A percentile compares a stretch with the other conserved stretches of the same genome.
Evolutionary conservation across 345 rosid genomes (phyloP).

Genomic region (Gossypium sturtianum): DNA sequence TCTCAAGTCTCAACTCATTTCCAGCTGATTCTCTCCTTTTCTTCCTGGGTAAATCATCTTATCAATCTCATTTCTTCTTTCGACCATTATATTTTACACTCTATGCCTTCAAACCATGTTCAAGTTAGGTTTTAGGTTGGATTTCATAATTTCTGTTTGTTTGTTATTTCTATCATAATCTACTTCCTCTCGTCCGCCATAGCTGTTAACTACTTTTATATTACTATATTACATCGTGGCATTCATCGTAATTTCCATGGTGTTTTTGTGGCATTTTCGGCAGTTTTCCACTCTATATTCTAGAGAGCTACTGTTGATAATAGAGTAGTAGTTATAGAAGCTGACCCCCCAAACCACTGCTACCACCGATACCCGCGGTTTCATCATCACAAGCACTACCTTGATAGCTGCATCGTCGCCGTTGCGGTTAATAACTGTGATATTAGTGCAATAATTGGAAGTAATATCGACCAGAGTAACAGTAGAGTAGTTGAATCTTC

Average conservation of each 20-base stretch:
- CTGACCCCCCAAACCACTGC: conserved; percentile 27
- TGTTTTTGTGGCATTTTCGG: conserved; percentile 37
- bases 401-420: conserved; percentile 2
- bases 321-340: conserved; percentile 48
- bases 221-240: neutral
- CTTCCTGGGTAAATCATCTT: no score
- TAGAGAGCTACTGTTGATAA: conserved; percentile 61
- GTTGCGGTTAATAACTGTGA: conserved; percentile 19
- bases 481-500: conserved; percentile 16
- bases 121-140: conserved; percentile 27
- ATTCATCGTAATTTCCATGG: conserved; percentile 32
- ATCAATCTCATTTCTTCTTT: neutral
- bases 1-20: no score
- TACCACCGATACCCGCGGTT: conserved; percentile 14
- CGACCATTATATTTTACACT: neutral
- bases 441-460: conserved; percentile 13
- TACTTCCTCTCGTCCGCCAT: neutral
- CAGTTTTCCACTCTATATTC: conserved; percentile 85
- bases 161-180: neutral
- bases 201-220: neutral
- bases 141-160: conserved; percentile 21
- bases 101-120: conserved; percentile 9
- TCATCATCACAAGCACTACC: conserved; percentile 58
- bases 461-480: conserved; percentile 18
- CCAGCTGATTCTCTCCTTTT: no score